Evolutionary conservation across 495 filamentous ascomycete species (phyloP).

Genomic region (Jackrogersella multiformis): DNA sequence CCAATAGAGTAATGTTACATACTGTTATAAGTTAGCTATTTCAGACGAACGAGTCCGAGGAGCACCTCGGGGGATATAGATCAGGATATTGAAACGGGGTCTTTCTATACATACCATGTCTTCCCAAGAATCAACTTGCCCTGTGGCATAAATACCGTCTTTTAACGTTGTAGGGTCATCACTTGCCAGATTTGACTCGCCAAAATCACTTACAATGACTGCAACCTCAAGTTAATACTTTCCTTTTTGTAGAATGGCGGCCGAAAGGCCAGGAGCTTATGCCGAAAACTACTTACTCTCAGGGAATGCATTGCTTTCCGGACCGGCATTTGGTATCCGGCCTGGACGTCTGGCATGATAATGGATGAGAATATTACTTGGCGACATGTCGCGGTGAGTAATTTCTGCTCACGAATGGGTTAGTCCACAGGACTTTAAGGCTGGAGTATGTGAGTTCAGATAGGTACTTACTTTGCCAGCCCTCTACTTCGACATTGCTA

Average conservation of each 20-base stretch:
- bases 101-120: conserved; percentile 17
- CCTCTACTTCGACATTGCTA: background rate
- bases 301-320: conserved; percentile 5
- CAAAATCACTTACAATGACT: conserved; percentile 18
- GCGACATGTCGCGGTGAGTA: conserved; percentile 2
- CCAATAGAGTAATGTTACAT: background rate
- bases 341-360: background rate
- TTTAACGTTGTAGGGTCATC: background rate
- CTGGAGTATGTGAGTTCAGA: background rate
- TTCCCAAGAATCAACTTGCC: background rate
- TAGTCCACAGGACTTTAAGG: background rate
- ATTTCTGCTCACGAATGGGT: conserved; percentile 2
- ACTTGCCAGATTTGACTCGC: background rate
- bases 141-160: background rate
- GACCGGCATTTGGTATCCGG: background rate
- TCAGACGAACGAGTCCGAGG: background rate
- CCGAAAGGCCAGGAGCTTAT: too few species aligned
- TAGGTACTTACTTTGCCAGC: conserved; percentile 11
- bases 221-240: conserved; percentile 8
- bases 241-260: background rate
- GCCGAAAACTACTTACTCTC: conserved; percentile 29
- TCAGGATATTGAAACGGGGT: background rate
- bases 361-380: conserved; percentile 18
- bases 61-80: background rate
- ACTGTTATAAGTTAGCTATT: conserved; percentile 4